A percentile compares a stretch with the other conserved stretches of the same genome.
phyloP scores from a whole-genome alignment of 371 early-diverging fungal genomes.

The Parasitella parasitica region DNA sequence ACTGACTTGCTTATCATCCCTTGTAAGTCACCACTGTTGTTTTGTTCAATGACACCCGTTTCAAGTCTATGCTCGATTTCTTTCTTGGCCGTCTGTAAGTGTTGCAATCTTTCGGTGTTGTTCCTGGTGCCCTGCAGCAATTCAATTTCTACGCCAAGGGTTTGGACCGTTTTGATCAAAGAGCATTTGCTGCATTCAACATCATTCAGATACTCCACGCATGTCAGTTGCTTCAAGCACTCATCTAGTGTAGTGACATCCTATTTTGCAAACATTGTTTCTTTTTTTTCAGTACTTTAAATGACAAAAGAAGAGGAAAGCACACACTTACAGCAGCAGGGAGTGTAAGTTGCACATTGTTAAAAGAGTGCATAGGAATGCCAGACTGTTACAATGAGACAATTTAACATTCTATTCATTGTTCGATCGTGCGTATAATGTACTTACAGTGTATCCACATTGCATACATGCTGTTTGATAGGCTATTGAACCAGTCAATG shows the following conservation, averaged over 20 bases:
- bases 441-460: constrained; percentile 70
- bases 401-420: background rate
- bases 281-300: too few species aligned
- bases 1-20: constrained; percentile 56
- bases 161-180: constrained; percentile 49
- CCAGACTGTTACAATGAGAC: background rate
- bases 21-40: background rate
- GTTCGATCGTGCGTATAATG: background rate
- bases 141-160: constrained; percentile 26
- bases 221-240: constrained; percentile 55
- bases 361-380: constrained; percentile 39
- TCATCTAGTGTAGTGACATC: constrained; percentile 53
- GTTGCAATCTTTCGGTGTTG: background rate
- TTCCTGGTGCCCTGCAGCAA: background rate
- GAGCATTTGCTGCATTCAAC: constrained; percentile 68
- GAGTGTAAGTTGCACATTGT: constrained; percentile 66
- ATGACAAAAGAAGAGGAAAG: background rate
- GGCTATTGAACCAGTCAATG: constrained; percentile 71
- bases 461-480: constrained; percentile 71
- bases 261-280: too few species aligned
- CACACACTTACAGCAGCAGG: constrained; percentile 43
- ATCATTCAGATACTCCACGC: constrained; percentile 63
- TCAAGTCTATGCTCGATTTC: constrained; percentile 14
- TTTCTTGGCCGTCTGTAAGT: constrained; percentile 1
- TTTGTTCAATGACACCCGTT: constrained; percentile 6